Evolutionary conservation across 2,329 filamentous ascomycete genomes (phyloP), one percentile per base, ranked within the genome.

Genomic region (Claviceps pazoutovae): DNA sequence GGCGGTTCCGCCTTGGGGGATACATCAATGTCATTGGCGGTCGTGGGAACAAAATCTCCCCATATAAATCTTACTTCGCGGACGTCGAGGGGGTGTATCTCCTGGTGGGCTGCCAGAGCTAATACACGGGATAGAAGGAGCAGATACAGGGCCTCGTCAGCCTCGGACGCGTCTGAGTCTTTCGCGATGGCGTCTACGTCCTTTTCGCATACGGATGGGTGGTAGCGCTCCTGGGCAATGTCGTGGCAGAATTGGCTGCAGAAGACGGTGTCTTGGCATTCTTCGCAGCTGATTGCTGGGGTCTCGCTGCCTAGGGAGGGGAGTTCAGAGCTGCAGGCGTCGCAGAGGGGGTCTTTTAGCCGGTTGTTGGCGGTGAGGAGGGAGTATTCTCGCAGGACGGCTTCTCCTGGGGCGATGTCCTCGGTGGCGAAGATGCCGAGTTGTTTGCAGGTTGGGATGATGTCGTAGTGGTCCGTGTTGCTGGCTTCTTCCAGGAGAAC

Each of bases 291-390:
- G 39, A 82, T 71, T 16, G 76, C 51, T 62, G 67, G 48, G 61
- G 71, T 60, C 8, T 75, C 66, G 48, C 66, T 65, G 30, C 69
- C 70, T 26, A 86, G 69, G 0, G 75, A 74, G 0, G 86, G 86
- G 5, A 94, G 75, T 23, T 80, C 79, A 7, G 78, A 75, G 60
- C 88, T 88, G 66, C 91, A 97, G 14, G 89, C 89, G 66, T 97
- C 91, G 66, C 91, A 97, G 34, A 91, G 77, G 4, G 85, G 76
- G 56, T 95, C 89, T 63, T 94, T 88, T 13, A 93, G 77, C 34
- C 88, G 82, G 63, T 93, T 93, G 59, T 91, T 93, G 46, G 88
- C 90, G 2, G 90, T 95, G 42, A 98, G 72, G 7, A 95, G 76
- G 8, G 89, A 93, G 55, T 84, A 86, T 63, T 98, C 93, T 47